phyloP scores from a whole-genome alignment of 495 filamentous ascomycete species.

The Penicillium ochrochloron region DNA sequence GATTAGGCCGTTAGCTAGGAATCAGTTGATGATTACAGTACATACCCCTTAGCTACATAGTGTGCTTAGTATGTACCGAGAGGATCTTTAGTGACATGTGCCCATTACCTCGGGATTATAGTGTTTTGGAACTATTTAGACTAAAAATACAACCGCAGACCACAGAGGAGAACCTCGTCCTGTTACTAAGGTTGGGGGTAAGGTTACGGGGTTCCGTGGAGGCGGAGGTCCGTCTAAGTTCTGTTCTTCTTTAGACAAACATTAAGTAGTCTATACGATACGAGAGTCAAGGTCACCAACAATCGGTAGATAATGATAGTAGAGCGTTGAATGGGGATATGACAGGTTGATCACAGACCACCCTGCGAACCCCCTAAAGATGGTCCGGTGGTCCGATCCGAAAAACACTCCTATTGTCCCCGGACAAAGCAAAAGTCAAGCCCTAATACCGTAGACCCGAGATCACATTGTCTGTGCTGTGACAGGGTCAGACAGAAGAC shows the following conservation, averaged over 20 bases:
- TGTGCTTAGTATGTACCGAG: neutral
- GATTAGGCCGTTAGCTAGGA: neutral
- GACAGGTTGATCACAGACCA: conserved; percentile 3
- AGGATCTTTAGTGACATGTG: too few relatives aligned
- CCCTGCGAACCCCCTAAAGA: neutral
- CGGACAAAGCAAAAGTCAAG: neutral
- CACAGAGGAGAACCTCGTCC: neutral
- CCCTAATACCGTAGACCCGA: neutral
- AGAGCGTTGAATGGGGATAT: neutral
- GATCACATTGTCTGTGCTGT: neutral
- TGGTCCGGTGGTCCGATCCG: neutral
- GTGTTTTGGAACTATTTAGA: neutral
- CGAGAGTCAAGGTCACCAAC: neutral
- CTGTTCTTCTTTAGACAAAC: neutral
- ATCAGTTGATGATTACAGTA: neutral
- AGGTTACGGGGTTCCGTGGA: neutral
- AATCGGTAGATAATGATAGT: neutral
- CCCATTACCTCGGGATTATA: too few relatives aligned
- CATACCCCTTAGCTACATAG: neutral
- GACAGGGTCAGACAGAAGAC: neutral
- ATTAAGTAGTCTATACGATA: neutral
- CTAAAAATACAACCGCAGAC: neutral
- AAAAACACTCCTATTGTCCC: conserved; percentile 3
- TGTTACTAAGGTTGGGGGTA: neutral
- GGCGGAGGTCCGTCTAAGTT: neutral